Base-by-base conservation (phyloP, 768 basidiomycete genomes). In the Dentipellis fragilis region DNA sequence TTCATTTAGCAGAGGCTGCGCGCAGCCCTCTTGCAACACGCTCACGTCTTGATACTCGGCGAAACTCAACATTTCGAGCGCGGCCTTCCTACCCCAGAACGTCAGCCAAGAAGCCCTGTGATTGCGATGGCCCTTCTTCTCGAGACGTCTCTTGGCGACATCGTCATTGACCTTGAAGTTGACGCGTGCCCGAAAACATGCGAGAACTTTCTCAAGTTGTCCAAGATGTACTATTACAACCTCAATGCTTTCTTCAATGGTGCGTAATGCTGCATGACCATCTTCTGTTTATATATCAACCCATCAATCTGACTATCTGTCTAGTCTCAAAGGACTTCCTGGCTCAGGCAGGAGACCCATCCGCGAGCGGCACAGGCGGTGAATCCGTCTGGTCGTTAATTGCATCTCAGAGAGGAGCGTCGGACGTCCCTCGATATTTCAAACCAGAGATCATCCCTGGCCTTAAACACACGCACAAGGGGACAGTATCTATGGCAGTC, bases 181-280 rank as follows among this genome's bases (percentile, higher is more conserved):
- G 91, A 93, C 8, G 74, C 75, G 39, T 97, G 94, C 70, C 96
- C 96, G 1, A 85, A 81, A 69, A 89, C 85, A 52, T 93, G 88
- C 72, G 84, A 91, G 69, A 99, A 98, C 75, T 98, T 98, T 66
- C 80, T 99, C 55, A 99, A 99, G 69, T 76, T 99, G 56, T 97
- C 93, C 74, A 98, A 97, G 74, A 77, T 90, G 57, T 96, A 96
- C 68, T 95, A 95, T 69, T 98, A 95, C 76, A 95, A 94, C 68
- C 72, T 96, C 58, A 92, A 93, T 67, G 92, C 92, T 0, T 99
- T 99, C 75, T 98, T 98, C 79, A 97, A 99, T 72, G 93, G 93
- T 93, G 58, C 55, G 86, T 73, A 22, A 29, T 29, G 29, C 29
- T 29, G 29, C 29, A 29, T 51, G 46, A 34, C 39, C 54, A 21